Evolutionary conservation across 73 alveolate genomes (phyloP).

Genomic region (Strombidium stylifer): DNA sequence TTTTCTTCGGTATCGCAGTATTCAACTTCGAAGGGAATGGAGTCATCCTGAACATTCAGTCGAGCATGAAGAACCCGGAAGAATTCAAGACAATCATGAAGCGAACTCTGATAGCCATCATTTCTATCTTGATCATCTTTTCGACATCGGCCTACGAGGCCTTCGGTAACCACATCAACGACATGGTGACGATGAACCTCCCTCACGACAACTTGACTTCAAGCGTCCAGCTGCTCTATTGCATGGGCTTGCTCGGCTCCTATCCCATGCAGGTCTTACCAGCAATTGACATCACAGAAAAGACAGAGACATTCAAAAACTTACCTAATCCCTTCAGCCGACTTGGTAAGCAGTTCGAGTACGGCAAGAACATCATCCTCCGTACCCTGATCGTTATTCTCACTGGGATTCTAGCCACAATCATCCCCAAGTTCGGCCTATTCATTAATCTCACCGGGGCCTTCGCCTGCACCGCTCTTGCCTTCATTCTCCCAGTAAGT

Average conservation of each 20-base stretch:
- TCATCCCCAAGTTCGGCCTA: slow-evolving; percentile 52
- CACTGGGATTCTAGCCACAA: slow-evolving; percentile 41
- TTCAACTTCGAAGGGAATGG: slow-evolving; percentile 64
- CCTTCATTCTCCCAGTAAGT: slow-evolving; percentile 49
- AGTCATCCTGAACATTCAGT: slow-evolving; percentile 41
- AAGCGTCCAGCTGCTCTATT: slow-evolving; percentile 25
- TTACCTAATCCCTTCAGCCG: slow-evolving; percentile 5
- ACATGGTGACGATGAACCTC: slow-evolving; percentile 50
- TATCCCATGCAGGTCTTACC: slow-evolving; percentile 57
- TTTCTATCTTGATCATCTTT: slow-evolving; percentile 4
- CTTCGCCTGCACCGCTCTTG: slow-evolving; percentile 40
- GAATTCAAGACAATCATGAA: slow-evolving; percentile 7
- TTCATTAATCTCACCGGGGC: slow-evolving; percentile 60
- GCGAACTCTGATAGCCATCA: background rate
- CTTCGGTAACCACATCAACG: slow-evolving; percentile 32
- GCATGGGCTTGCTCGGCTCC: slow-evolving; percentile 54
- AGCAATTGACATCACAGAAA: slow-evolving; percentile 44
- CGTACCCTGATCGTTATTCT: slow-evolving; percentile 27
- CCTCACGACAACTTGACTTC: slow-evolving; percentile 46
- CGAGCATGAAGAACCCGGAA: slow-evolving; percentile 55
- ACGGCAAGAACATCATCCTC: slow-evolving; percentile 1
- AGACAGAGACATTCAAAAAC: slow-evolving; percentile 21
- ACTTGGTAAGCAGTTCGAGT: too few relatives aligned
- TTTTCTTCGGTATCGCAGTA: slow-evolving; percentile 62
- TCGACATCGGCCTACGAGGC: slow-evolving; percentile 46